Evolutionary conservation across 371 early-diverging fungal genomes (phyloP), one percentile per base, ranked within the genome.

Genomic region (Mucor mucedo): DNA sequence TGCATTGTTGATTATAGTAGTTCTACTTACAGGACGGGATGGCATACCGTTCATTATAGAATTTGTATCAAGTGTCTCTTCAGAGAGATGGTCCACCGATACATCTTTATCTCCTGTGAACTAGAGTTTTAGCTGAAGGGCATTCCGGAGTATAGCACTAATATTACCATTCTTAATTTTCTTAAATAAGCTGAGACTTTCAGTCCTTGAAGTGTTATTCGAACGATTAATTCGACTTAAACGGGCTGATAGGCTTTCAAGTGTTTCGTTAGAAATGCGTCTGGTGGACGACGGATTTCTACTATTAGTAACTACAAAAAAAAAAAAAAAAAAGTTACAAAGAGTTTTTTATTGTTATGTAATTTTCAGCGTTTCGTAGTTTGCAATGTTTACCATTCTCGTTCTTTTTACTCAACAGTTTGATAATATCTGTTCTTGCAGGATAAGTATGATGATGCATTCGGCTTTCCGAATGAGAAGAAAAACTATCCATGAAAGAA

Each of bases 131-230:
- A 21, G 8, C 35, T 35, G 35, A 35, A 35, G 8, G 8, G 35
- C 35, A 35, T 35, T 35, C 35, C 35, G 35, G 8, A 8, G 35
- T 35, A 35, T 21, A 21, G 21, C 21, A 66, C 60, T 62, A 45
- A 57, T 42, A 11, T 35, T 35, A 35, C 35, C 35, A 35, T 35
- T 35, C 35, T 56, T 66, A n/a, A 66, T 66, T 56, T 61, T 55
- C 49, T 66, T 60, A 28, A 66, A 66, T n/a, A 66, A 44, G 50
- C 52, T 55, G 3, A 66, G 56, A 56, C 66, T 66, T 52, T 66
- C 66, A 42, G 60, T 45, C 55, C 60, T 60, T 7, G 65, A 52
- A 29, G 33, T 21, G 9, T 35, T 35, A 35, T 35, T 35, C 6
- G 35, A 35, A 35, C 35, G 35, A 35, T 8, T 35, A 35, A 35